These are phyloP conservation scores for Candida parachauliodes DNA, from an alignment of 805 yeast species.

Conservation along the genomic window DNA sequence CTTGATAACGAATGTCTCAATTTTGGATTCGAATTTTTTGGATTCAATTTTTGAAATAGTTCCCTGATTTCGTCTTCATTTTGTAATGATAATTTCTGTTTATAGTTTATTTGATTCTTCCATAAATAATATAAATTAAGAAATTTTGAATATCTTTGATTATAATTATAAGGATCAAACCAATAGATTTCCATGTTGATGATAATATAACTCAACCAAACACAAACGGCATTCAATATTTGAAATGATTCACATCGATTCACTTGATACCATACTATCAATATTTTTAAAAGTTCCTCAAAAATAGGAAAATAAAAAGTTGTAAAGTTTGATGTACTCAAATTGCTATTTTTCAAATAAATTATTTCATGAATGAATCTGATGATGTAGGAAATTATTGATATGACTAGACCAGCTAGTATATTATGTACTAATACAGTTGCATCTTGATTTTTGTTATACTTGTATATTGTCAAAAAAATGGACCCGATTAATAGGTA, in stretches of 20 bases:
- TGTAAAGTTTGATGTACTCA: conserved; percentile 7
- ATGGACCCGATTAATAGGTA: background rate
- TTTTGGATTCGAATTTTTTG: conserved; percentile 3
- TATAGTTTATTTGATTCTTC: conserved; percentile 13
- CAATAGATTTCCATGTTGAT: conserved; percentile 2
- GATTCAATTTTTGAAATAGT: conserved; percentile 10
- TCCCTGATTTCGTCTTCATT: conserved; percentile 11
- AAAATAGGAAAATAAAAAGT: conserved; percentile 15
- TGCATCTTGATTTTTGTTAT: background rate
- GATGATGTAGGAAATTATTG: conserved; percentile 5
- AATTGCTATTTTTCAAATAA: background rate
- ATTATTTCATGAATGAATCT: conserved; percentile 8
- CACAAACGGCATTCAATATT: conserved; percentile 10
- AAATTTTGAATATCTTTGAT: conserved; percentile 13
- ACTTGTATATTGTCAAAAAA: background rate
- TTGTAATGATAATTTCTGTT: conserved; percentile 8
- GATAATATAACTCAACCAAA: conserved; percentile 8
- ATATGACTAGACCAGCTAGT: conserved; percentile 4
- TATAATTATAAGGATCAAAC: conserved; percentile 11
- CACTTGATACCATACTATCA: conserved; percentile 8
- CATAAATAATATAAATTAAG: conserved; percentile 16
- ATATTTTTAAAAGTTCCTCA: conserved; percentile 11
- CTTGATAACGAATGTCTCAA: conserved; percentile 14
- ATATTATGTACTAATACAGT: conserved; percentile 1
- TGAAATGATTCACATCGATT: conserved; percentile 1